A percentile compares a stretch with the other conserved stretches of the same genome.
These are phyloP conservation scores for Trichoderma virens DNA, from an alignment of 495 filamentous ascomycete species.

Conservation along the genomic window DNA sequence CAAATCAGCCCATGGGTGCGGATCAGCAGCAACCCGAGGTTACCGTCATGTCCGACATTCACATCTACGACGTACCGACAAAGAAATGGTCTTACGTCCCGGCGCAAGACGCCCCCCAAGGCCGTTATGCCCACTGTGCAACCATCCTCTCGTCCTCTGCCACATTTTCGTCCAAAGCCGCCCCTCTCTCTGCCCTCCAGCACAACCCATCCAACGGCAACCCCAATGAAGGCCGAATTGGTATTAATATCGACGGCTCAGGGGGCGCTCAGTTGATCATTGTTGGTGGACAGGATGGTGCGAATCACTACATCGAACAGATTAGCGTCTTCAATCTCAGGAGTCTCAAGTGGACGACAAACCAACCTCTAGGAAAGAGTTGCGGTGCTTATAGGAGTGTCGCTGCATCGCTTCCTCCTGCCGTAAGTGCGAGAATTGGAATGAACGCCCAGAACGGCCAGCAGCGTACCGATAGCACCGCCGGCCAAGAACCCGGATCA, in stretches of 20 bases:
- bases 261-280: conserved; percentile 97
- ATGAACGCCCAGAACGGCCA: conserved; percentile 25
- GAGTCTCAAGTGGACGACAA: conserved; percentile 93
- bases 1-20: conserved; percentile 37
- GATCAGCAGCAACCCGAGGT: conserved; percentile 75
- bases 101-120: conserved; percentile 75
- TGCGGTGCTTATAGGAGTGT: conserved; percentile 96
- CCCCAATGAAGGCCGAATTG: conserved; percentile 77
- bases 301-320: conserved; percentile 98
- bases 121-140: conserved; percentile 93
- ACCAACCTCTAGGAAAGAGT: conserved; percentile 71
- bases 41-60: conserved; percentile 95
- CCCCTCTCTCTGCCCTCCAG: conserved; percentile 76
- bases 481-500: conserved; percentile 50
- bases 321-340: conserved; percentile 96
- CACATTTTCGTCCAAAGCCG: conserved; percentile 71
- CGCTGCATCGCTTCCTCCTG: conserved; percentile 68
- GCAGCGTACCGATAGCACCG: conserved; percentile 23
- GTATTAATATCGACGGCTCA: conserved; percentile 77
- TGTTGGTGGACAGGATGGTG: conserved; percentile 90
- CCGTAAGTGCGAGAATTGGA: conserved; percentile 64
- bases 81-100: conserved; percentile 80
- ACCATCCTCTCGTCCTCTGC: conserved; percentile 85
- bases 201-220: conserved; percentile 75
- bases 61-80: conserved; percentile 86